These are phyloP conservation scores for Infundibulicybe gibba DNA, from an alignment of 768 basidiomycete species.

Conservation along the genomic window DNA sequence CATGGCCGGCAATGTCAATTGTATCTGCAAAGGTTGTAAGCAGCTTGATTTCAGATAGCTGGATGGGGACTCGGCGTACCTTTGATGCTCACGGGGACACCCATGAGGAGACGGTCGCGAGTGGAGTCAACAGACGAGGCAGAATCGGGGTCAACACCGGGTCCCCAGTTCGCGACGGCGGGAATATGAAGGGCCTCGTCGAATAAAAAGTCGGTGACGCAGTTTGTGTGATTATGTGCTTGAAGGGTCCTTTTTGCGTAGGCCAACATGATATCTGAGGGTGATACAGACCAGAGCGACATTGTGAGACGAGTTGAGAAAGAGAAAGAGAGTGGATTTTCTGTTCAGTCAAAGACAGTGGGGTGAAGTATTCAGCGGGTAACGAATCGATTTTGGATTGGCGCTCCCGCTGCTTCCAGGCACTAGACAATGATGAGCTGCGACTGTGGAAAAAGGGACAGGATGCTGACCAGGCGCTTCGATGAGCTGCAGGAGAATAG, in stretches of 20 bases:
- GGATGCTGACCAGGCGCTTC: constrained; percentile 32
- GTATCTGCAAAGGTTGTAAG: constrained; percentile 28
- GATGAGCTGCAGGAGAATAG: constrained; percentile 8
- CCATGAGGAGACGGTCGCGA: constrained; percentile 49
- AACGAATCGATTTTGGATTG: constrained; percentile 39
- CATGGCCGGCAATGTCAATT: constrained; percentile 50
- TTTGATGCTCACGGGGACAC: constrained; percentile 69
- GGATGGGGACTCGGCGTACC: constrained; percentile 33
- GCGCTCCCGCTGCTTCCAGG: constrained; percentile 41
- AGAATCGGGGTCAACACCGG: constrained; percentile 30
- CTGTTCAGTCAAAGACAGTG: constrained; percentile 40
- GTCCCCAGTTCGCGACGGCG: constrained; percentile 34
- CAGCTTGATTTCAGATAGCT: constrained; percentile 8
- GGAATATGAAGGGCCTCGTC: constrained; percentile 35
- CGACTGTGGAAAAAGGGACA: neutral
- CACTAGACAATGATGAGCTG: constrained; percentile 19
- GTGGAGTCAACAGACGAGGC: constrained; percentile 25
- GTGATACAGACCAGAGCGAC: constrained; percentile 37
- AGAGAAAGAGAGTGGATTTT: constrained; percentile 48
- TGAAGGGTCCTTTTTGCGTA: constrained; percentile 54
- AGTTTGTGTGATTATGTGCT: constrained; percentile 60
- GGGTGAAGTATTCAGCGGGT: constrained; percentile 29
- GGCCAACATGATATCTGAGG: constrained; percentile 39
- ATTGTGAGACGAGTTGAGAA: constrained; percentile 40
- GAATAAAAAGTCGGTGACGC: constrained; percentile 66